phyloP scores from a whole-genome alignment of 306 rosid species.

The Prunus fruticosa region DNA sequence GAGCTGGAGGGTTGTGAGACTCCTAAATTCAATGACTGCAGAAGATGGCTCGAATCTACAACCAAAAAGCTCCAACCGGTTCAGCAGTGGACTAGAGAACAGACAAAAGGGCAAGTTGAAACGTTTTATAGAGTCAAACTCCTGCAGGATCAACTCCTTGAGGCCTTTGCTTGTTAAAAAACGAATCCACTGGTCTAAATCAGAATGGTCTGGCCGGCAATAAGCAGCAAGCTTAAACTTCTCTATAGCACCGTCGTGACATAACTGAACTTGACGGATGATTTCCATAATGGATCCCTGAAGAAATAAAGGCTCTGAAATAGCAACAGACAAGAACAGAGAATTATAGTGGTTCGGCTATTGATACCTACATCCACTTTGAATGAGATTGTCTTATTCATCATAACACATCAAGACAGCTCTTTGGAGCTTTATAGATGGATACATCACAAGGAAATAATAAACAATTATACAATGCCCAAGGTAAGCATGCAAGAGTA shows the following conservation, averaged over 20 bases:
- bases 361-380: too few species aligned
- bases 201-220: slow-evolving; percentile 19
- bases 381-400: too few species aligned
- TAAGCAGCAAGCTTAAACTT: slow-evolving; percentile 27
- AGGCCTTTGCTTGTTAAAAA: slow-evolving; percentile 18
- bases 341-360: too few species aligned
- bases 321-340: too few species aligned
- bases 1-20: slow-evolving; percentile 21
- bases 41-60: slow-evolving; percentile 16
- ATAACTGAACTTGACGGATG: slow-evolving; percentile 12
- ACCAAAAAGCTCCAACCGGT: slow-evolving; percentile 21
- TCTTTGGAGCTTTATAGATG: too few species aligned
- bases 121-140: neutral
- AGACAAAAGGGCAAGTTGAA: slow-evolving; percentile 16
- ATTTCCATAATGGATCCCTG: slow-evolving; percentile 12
- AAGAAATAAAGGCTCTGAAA: too few species aligned
- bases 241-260: slow-evolving; percentile 18
- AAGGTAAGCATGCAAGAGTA: too few species aligned
- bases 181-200: slow-evolving; percentile 20
- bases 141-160: slow-evolving; percentile 26
- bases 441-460: too few species aligned
- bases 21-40: slow-evolving; percentile 9
- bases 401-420: too few species aligned
- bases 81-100: slow-evolving; percentile 13
- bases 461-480: too few species aligned